Conservation (phyloP, 495 filamentous ascomycete genomes). For the Tirmania nivea region DNA sequence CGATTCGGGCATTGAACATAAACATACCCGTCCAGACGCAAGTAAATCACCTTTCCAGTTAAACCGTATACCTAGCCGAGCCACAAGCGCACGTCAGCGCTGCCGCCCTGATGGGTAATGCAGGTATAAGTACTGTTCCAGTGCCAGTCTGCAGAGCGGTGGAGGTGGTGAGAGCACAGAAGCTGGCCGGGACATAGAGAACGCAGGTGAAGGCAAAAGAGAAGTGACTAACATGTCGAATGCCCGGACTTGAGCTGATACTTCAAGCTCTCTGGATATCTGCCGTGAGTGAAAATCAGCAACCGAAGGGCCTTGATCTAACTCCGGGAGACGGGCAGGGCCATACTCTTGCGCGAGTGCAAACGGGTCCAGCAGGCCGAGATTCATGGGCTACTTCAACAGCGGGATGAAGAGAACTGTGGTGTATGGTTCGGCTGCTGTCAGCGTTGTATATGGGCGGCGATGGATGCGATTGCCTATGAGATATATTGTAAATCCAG, state of each 20-base stretch:
- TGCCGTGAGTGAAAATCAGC: background rate
- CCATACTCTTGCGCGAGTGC: slow-evolving; percentile 58
- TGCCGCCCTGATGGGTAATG: background rate
- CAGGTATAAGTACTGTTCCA: background rate
- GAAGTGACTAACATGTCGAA: slow-evolving; percentile 25
- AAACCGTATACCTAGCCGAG: slow-evolving; percentile 40
- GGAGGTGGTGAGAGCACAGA: background rate
- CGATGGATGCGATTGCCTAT: too few relatives aligned
- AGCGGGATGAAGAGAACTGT: background rate
- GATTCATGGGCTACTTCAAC: slow-evolving; percentile 37
- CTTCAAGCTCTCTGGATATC: slow-evolving; percentile 66
- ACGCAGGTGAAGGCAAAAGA: background rate
- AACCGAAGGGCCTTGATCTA: background rate
- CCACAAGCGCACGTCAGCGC: too few relatives aligned
- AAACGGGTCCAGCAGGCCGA: slow-evolving; percentile 58
- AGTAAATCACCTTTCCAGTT: slow-evolving; percentile 84
- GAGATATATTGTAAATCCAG: too few relatives aligned
- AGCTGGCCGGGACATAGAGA: background rate
- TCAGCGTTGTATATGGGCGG: too few relatives aligned
- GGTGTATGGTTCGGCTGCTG: too few relatives aligned
- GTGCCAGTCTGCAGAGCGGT: background rate
- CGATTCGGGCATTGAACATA: slow-evolving; percentile 23
- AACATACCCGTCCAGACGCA: slow-evolving; percentile 61
- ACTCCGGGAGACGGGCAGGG: background rate
- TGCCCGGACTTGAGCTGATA: slow-evolving; percentile 58